Evolutionary conservation across 305 asterid species (phyloP).

Genomic region (Plantago coronopus): DNA sequence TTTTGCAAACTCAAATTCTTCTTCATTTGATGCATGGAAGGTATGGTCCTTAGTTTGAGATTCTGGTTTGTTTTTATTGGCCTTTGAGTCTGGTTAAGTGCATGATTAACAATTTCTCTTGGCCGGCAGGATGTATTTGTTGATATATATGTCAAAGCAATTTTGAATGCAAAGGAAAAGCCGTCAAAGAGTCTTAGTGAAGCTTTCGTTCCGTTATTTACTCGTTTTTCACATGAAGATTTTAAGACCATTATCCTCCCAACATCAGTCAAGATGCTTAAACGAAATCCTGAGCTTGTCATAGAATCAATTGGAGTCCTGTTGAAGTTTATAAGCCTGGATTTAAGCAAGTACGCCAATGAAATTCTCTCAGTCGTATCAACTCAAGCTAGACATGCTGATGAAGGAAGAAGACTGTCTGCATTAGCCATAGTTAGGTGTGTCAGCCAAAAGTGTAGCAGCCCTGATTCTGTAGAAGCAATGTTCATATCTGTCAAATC

Average conservation of each 20-base stretch:
- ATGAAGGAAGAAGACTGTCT: slow-evolving; percentile 78
- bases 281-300: slow-evolving; percentile 96
- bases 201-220: slow-evolving; percentile 75
- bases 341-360: slow-evolving; percentile 81
- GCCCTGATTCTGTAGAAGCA: slow-evolving; percentile 88
- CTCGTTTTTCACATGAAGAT: slow-evolving; percentile 79
- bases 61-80: not conserved
- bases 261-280: slow-evolving; percentile 85
- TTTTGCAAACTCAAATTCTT: slow-evolving; percentile 44
- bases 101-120: slow-evolving; percentile 29
- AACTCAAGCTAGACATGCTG: slow-evolving; percentile 89
- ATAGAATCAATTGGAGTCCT: slow-evolving; percentile 83
- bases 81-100: slow-evolving; percentile 12
- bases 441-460: slow-evolving; percentile 90
- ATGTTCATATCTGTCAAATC: slow-evolving; percentile 73
- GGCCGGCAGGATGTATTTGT: slow-evolving; percentile 64
- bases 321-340: slow-evolving; percentile 61
- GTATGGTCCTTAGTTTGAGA: slow-evolving; percentile 29
- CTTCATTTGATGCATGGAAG: slow-evolving; percentile 65
- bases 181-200: slow-evolving; percentile 70
- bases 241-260: slow-evolving; percentile 67
- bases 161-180: slow-evolving; percentile 86
- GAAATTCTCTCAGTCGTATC: slow-evolving; percentile 76
- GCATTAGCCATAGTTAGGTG: slow-evolving; percentile 72
- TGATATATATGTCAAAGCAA: slow-evolving; percentile 68